Conservation (phyloP, 1,284 basidiomycete species). For the Stygiomarasmius scandens region DNA sequence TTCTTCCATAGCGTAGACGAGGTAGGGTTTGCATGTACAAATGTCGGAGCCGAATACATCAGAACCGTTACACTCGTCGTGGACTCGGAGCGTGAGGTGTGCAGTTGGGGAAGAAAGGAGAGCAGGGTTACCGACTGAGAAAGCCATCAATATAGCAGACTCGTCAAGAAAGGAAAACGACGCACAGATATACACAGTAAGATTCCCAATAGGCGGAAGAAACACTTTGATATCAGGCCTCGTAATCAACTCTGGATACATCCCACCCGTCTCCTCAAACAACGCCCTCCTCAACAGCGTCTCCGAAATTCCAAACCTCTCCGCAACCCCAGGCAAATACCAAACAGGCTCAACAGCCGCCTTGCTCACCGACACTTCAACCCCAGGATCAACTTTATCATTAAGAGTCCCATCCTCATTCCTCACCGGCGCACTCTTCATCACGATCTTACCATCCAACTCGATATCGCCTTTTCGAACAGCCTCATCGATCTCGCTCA, state of each 20-base stretch:
- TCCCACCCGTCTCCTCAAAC: constrained; percentile 95
- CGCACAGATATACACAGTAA: constrained; percentile 93
- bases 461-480: constrained; percentile 74
- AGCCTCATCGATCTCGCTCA: constrained; percentile 88
- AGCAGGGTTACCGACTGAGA: neutral
- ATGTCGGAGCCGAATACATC: constrained; percentile 94
- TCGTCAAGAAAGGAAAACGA: no score
- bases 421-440: constrained; percentile 60
- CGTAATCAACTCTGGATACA: constrained; percentile 96
- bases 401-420: constrained; percentile 66
- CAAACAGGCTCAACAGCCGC: constrained; percentile 92
- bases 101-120: neutral
- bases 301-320: constrained; percentile 88
- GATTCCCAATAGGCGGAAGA: constrained; percentile 90
- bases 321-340: constrained; percentile 93
- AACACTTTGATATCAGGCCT: constrained; percentile 94
- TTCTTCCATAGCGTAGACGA: constrained; percentile 92
- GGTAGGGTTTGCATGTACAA: constrained; percentile 94
- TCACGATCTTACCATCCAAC: constrained; percentile 85
- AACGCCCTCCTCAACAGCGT: constrained; percentile 82
- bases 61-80: constrained; percentile 93
- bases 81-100: constrained; percentile 84
- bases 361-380: constrained; percentile 86
- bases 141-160: no score
- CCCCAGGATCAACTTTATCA: constrained; percentile 68